Percentiles rank a stretch among this genome's conserved stretches.
phyloP scores from a whole-genome alignment of 441 rosid species.

The Erodium texanum region DNA sequence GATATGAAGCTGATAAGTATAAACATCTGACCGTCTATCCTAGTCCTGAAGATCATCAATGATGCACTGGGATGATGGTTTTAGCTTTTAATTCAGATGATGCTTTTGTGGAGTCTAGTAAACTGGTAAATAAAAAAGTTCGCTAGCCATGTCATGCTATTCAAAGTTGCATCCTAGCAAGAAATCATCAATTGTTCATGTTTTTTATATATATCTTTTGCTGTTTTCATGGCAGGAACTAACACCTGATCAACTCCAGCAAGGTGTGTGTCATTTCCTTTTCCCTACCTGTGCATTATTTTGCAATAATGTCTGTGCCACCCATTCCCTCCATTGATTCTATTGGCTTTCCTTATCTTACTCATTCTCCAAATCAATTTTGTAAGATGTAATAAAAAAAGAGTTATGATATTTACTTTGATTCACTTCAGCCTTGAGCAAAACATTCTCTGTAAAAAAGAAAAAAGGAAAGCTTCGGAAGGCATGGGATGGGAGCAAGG shows the following conservation, averaged over 20 bases:
- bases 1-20: too few species aligned
- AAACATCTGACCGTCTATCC: too few species aligned
- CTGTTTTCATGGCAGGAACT: conserved; percentile 39
- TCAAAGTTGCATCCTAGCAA: conserved; percentile 1
- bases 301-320: not conserved
- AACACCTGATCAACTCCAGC: conserved; percentile 84
- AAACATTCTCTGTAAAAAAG: conserved; percentile 12
- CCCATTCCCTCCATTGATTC: not conserved
- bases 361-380: conserved; percentile 7
- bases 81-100: too few species aligned
- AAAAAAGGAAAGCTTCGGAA: conserved; percentile 3
- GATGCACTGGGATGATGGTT: too few species aligned
- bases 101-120: not conserved
- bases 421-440: conserved; percentile 61
- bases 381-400: not conserved
- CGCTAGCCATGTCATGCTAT: conserved; percentile 8
- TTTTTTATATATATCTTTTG: conserved; percentile 15
- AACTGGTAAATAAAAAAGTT: not conserved
- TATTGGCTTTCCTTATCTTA: not conserved
- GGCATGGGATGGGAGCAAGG: conserved; percentile 8
- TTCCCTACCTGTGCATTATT: not conserved
- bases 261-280: conserved; percentile 41
- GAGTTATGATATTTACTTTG: conserved; percentile 17
- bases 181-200: not conserved
- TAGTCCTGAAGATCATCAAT: too few species aligned